Percentiles rank a stretch among this genome's conserved stretches.
These are phyloP conservation scores for Neckera pumila DNA, from an alignment of 225 moss, liverwort and hornwort species.

Conservation along the genomic window DNA sequence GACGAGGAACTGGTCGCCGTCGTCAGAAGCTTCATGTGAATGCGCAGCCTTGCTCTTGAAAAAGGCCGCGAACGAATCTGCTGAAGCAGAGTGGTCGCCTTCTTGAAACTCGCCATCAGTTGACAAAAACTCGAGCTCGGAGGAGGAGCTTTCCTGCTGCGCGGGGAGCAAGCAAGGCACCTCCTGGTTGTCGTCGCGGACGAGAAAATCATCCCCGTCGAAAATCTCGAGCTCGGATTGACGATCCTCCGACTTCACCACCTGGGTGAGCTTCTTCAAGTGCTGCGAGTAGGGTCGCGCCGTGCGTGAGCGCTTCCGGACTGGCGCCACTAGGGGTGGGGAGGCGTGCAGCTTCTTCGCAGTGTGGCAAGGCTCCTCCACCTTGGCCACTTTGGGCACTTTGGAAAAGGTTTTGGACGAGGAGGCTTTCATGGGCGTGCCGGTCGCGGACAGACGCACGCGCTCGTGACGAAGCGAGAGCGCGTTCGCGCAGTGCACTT, in stretches of 20 bases:
- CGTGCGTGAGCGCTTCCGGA: constrained; percentile 27
- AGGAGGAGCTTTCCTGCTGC: not conserved
- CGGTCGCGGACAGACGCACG: constrained; percentile 47
- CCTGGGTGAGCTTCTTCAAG: constrained; percentile 15
- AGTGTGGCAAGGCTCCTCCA: not conserved
- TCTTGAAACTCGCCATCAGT: constrained; percentile 16
- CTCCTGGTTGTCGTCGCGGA: constrained; percentile 26
- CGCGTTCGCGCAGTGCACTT: constrained; percentile 81
- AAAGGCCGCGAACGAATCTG: constrained; percentile 24
- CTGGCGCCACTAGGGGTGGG: constrained; percentile 9
- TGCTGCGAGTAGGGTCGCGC: constrained; percentile 36
- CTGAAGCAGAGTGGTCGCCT: constrained; percentile 24
- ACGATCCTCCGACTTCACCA: constrained; percentile 19
- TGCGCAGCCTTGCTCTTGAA: constrained; percentile 47
- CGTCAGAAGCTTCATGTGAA: not conserved
- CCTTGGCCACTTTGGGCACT: not conserved
- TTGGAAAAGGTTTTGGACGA: not conserved
- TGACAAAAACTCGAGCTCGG: constrained; percentile 3
- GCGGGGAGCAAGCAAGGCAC: constrained; percentile 14
- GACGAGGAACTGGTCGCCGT: constrained; percentile 32
- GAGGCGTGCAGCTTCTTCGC: not conserved
- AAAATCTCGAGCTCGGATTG: constrained; percentile 10
- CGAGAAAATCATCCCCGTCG: constrained; percentile 16
- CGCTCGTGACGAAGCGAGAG: constrained; percentile 74
- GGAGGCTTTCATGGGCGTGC: constrained; percentile 24